Percentiles rank a stretch among this genome's conserved stretches.
Conservation (phyloP, 1,284 basidiomycete genomes). For the Boletus semigastroideus region DNA sequence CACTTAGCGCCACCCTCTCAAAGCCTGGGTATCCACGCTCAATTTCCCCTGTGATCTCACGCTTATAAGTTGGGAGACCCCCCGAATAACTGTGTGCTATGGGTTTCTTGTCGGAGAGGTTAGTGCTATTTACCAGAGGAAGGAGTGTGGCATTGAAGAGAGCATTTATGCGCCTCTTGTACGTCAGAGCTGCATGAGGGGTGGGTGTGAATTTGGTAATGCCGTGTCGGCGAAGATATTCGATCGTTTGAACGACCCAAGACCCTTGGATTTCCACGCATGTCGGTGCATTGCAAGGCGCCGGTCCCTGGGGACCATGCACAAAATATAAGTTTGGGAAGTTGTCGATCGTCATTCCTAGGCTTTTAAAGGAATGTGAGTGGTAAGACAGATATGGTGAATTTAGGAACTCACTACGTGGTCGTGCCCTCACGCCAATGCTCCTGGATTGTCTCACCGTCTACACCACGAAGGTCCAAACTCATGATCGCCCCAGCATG, state of each 20-base stretch:
- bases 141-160: slow-evolving; percentile 5
- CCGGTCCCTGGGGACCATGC: slow-evolving; percentile 20
- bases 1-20: not conserved
- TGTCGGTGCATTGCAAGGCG: slow-evolving; percentile 10
- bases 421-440: slow-evolving; percentile 16
- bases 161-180: slow-evolving; percentile 8
- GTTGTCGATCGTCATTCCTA: slow-evolving; percentile 22
- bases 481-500: slow-evolving; percentile 9
- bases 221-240: slow-evolving; percentile 3
- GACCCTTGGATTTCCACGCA: slow-evolving; percentile 6
- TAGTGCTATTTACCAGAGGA: not conserved
- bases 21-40: not conserved
- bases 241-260: slow-evolving; percentile 18
- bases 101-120: not conserved
- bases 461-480: slow-evolving; percentile 9
- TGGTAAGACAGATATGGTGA: not conserved
- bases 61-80: not conserved
- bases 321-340: slow-evolving; percentile 21
- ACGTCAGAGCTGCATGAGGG: slow-evolving; percentile 5
- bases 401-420: slow-evolving; percentile 17
- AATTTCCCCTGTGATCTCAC: not conserved
- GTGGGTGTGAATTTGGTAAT: slow-evolving; percentile 21
- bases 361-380: no score
- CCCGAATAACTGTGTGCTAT: not conserved
- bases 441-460: slow-evolving; percentile 18